phyloP scores from a whole-genome alignment of 768 basidiomycete genomes.

The Leucogyrophana mollusca region DNA sequence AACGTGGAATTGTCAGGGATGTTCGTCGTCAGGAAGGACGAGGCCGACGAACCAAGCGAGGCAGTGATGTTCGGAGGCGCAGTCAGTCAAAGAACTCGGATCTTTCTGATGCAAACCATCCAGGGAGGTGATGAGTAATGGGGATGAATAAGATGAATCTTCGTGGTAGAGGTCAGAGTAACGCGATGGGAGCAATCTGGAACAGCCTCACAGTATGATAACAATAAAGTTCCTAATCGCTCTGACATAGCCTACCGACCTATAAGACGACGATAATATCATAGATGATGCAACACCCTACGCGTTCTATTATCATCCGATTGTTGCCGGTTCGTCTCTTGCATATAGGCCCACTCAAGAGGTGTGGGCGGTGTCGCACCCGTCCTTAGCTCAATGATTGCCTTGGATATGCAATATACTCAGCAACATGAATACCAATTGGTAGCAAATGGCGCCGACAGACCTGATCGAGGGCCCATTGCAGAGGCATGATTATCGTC shows the following conservation, averaged over 20 bases:
- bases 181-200: background rate
- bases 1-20: conserved; percentile 55
- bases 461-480: conserved; percentile 71
- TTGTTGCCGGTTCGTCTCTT: conserved; percentile 61
- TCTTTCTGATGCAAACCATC: conserved; percentile 59
- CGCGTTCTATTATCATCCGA: conserved; percentile 37
- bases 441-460: conserved; percentile 2
- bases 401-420: conserved; percentile 32
- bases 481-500: conserved; percentile 57
- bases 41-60: conserved; percentile 39
- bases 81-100: conserved; percentile 49
- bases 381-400: conserved; percentile 64
- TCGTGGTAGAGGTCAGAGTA: no score
- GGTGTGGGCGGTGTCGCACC: conserved; percentile 50
- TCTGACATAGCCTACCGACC: conserved; percentile 47
- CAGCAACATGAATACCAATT: no score
- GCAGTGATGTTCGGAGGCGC: conserved; percentile 48
- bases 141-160: conserved; percentile 66
- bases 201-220: conserved; percentile 49
- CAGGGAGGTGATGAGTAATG: conserved; percentile 73
- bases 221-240: conserved; percentile 58
- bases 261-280: conserved; percentile 3
- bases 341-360: conserved; percentile 63
- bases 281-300: no score
- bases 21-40: conserved; percentile 33